These are phyloP conservation scores for Mycosphaerella arachidis DNA, from an alignment of 2,329 filamentous ascomycete genomes.

Conservation along the genomic window DNA sequence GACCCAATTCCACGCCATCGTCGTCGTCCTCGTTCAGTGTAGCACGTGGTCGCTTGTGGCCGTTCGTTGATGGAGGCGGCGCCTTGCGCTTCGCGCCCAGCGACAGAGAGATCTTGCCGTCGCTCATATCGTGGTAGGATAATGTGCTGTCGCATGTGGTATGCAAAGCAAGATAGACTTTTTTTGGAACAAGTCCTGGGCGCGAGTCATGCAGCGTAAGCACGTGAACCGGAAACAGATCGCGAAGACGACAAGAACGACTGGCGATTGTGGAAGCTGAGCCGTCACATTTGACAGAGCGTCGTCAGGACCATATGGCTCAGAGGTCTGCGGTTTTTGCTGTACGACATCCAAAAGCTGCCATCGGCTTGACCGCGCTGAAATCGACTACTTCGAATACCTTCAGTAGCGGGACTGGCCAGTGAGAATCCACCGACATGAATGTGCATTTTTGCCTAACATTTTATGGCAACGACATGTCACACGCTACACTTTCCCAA, in stretches of 20 bases:
- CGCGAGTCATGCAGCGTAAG: not conserved
- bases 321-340: too few relatives aligned
- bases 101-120: slow-evolving; percentile 29
- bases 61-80: slow-evolving; percentile 28
- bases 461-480: slow-evolving; percentile 1
- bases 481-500: not conserved
- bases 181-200: not conserved
- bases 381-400: too few relatives aligned
- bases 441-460: not conserved
- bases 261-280: too few relatives aligned
- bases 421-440: too few relatives aligned
- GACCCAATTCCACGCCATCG: slow-evolving; percentile 47
- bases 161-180: not conserved
- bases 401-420: too few relatives aligned
- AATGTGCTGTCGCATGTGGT: not conserved
- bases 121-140: slow-evolving; percentile 10
- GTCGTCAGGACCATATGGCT: too few relatives aligned
- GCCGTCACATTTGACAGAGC: too few relatives aligned
- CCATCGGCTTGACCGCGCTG: too few relatives aligned
- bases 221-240: too few relatives aligned
- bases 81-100: slow-evolving; percentile 27
- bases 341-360: too few relatives aligned
- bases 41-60: slow-evolving; percentile 40
- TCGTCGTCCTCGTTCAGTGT: slow-evolving; percentile 43
- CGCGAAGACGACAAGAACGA: too few relatives aligned